Percentiles rank a stretch among this genome's conserved stretches.
phyloP scores from a whole-genome alignment of 208 protist genomes.

The Trypanosoma cruzi region DNA sequence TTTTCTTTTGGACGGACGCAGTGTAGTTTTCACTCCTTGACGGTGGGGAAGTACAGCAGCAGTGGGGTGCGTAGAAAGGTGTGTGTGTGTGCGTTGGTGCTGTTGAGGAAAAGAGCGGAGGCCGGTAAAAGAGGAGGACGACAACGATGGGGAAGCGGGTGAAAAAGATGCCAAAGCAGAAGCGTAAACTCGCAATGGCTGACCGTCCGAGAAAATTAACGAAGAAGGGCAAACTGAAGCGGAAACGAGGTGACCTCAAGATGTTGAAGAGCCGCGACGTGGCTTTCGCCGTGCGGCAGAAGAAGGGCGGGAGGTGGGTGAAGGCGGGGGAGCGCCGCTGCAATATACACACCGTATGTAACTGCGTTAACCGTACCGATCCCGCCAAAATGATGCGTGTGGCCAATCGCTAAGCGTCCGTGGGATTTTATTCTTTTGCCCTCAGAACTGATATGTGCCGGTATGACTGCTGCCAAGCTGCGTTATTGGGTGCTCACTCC shows the following conservation, averaged over 20 bases:
- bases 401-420: constrained; percentile 75
- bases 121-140: not conserved
- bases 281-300: constrained; percentile 84
- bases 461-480: too few species aligned
- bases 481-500: too few species aligned
- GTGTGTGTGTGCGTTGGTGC: not conserved
- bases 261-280: constrained; percentile 81
- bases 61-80: not conserved
- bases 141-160: constrained; percentile 76
- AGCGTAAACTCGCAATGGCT: constrained; percentile 75
- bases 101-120: not conserved
- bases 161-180: constrained; percentile 86
- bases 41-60: not conserved
- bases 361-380: constrained; percentile 89
- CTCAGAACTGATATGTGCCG: too few species aligned
- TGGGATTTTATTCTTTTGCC: not conserved
- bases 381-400: constrained; percentile 77
- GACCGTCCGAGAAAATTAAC: constrained; percentile 82
- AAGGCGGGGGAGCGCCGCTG: constrained; percentile 83
- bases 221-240: constrained; percentile 84
- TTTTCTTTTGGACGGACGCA: too few species aligned
- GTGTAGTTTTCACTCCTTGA: too few species aligned
- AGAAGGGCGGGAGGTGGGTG: constrained; percentile 85
- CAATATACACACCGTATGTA: constrained; percentile 91
- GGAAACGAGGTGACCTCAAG: constrained; percentile 80